These are phyloP conservation scores for Sporobolus alterniflorus DNA, from an alignment of 202 grass and related monocot genomes.

Conservation along the genomic window DNA sequence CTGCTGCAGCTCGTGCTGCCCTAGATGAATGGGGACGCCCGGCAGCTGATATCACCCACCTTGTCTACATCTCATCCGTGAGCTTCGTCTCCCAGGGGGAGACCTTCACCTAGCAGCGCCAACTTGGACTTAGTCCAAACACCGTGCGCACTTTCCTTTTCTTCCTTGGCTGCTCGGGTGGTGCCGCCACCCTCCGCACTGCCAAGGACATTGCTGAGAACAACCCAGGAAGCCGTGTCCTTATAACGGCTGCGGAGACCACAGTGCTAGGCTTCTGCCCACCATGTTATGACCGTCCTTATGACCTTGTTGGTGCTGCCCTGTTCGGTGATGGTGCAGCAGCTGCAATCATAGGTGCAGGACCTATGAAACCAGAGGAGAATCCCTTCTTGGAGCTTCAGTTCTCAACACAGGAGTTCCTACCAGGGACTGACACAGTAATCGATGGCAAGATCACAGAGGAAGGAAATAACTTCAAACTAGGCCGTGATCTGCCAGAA, in stretches of 20 bases:
- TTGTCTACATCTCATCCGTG: constrained; percentile 80
- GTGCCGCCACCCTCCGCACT: constrained; percentile 70
- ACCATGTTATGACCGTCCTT: constrained; percentile 69
- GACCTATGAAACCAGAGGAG: constrained; percentile 60
- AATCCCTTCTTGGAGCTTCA: constrained; percentile 77
- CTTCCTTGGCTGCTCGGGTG: constrained; percentile 85
- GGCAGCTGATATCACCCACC: constrained; percentile 73
- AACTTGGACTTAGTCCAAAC: constrained; percentile 65
- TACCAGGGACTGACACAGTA: constrained; percentile 70
- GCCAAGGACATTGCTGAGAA: constrained; percentile 98
- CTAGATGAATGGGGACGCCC: constrained; percentile 73
- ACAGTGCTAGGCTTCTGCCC: constrained; percentile 78
- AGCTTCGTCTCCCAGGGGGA: constrained; percentile 79
- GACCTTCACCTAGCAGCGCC: constrained; percentile 74
- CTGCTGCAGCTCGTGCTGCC: constrained; percentile 50
- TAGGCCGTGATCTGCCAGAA: constrained; percentile 75
- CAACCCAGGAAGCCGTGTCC: constrained; percentile 75
- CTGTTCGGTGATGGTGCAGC: constrained; percentile 87
- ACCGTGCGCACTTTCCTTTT: constrained; percentile 68
- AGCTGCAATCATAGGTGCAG: constrained; percentile 72
- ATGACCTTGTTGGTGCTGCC: constrained; percentile 80
- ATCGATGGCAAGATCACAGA: constrained; percentile 78
- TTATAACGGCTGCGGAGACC: constrained; percentile 79
- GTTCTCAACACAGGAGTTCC: constrained; percentile 74
- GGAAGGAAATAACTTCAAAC: constrained; percentile 87